Conservation (phyloP, 1,139 yeast genomes). For the Blastobotrys aristatus region DNA sequence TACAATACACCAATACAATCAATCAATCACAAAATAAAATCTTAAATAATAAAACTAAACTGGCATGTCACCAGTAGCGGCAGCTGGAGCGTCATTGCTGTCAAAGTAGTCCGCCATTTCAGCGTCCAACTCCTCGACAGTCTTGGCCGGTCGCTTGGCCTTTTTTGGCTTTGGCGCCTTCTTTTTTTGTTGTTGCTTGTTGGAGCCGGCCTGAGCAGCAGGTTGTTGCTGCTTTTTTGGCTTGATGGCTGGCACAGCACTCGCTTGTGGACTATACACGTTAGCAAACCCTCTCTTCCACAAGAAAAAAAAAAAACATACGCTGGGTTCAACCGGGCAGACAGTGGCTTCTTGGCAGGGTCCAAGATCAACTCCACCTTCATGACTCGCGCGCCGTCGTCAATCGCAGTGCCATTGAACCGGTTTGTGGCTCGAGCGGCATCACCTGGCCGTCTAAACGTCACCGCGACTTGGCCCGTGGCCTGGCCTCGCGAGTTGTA, state of each 20-base stretch:
- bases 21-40: no score
- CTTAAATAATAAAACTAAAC: not conserved
- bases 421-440: constrained; percentile 76
- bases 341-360: constrained; percentile 72
- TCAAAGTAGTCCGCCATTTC: constrained; percentile 67
- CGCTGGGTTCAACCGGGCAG: constrained; percentile 63
- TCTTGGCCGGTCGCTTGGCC: constrained; percentile 52
- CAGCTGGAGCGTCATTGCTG: no score
- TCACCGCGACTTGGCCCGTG: constrained; percentile 84
- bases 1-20: no score
- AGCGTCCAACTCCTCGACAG: constrained; percentile 71
- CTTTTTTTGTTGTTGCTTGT: not conserved
- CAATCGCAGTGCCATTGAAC: constrained; percentile 92
- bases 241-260: no score
- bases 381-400: constrained; percentile 74
- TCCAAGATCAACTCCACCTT: constrained; percentile 83
- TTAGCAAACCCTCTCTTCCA: not conserved
- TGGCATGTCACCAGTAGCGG: constrained; percentile 9
- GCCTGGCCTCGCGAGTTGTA: constrained; percentile 89
- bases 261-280: constrained; percentile 13
- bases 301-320: constrained; percentile 31
- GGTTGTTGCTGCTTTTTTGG: constrained; percentile 26
- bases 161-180: constrained; percentile 19
- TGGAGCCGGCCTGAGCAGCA: constrained; percentile 20
- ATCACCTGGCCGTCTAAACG: constrained; percentile 61